phyloP scores from a whole-genome alignment of 305 asterid genomes.

The Solanum hybrid region DNA sequence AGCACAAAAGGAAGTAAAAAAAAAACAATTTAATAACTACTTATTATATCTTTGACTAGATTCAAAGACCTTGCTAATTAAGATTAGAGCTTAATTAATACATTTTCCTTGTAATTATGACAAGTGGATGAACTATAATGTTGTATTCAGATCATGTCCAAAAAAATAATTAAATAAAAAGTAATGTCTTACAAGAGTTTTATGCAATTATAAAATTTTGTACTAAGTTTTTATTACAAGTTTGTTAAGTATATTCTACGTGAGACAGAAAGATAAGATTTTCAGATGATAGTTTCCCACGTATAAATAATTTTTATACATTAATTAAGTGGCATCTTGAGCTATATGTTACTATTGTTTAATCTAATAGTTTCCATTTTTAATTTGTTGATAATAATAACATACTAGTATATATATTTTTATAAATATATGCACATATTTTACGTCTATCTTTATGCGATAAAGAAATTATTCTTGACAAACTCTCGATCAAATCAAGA shows the following conservation, averaged over 20 bases:
- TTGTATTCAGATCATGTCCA: not conserved
- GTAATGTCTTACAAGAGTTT: not conserved
- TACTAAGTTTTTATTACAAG: not conserved
- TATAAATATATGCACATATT: too few relatives aligned
- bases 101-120: not conserved
- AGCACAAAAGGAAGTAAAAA: not conserved
- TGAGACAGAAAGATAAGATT: too few relatives aligned
- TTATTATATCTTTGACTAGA: not conserved
- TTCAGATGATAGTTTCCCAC: too few relatives aligned
- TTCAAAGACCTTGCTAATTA: not conserved
- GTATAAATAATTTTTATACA: not conserved
- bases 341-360: not conserved
- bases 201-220: not conserved
- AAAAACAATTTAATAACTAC: not conserved
- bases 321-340: not conserved
- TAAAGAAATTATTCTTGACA: accelerated
- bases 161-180: not conserved
- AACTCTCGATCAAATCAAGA: not conserved
- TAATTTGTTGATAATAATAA: not conserved
- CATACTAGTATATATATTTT: too few relatives aligned
- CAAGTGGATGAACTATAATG: not conserved
- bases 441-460: too few relatives aligned
- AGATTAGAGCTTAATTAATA: not conserved
- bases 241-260: not conserved
- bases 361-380: too few relatives aligned